Evolutionary conservation across 129 eudicot species (phyloP).

Genomic region (Flaveria bidentis): DNA sequence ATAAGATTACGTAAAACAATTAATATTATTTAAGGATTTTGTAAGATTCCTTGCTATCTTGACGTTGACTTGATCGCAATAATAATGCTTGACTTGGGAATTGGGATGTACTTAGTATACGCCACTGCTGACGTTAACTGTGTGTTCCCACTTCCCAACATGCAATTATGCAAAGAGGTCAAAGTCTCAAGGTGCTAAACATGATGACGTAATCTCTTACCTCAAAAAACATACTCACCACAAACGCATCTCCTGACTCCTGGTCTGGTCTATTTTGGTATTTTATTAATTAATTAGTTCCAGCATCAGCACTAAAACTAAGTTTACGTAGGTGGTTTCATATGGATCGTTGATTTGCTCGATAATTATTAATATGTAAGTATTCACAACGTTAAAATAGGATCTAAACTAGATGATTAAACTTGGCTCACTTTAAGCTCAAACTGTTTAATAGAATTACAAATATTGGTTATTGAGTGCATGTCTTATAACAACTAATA

Average conservation of each 20-base stretch:
- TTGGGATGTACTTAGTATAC: not conserved
- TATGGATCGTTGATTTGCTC: not conserved
- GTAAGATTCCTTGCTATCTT: constrained; percentile 1
- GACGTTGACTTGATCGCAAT: not conserved
- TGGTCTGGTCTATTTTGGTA: not conserved
- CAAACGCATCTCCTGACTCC: not conserved
- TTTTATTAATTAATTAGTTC: not conserved
- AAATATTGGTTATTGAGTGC: no score
- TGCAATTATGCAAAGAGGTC: not conserved
- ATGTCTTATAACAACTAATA: no score
- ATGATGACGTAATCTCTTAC: constrained; percentile 13
- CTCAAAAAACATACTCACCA: not conserved
- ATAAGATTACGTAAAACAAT: no score
- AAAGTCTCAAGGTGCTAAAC: not conserved
- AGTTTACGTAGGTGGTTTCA: not conserved
- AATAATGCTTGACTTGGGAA: not conserved
- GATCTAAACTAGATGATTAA: no score
- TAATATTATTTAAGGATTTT: no score
- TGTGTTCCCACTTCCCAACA: not conserved
- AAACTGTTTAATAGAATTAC: no score
- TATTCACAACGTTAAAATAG: no score
- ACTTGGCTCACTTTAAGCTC: no score
- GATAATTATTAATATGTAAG: no score
- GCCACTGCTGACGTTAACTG: constrained; percentile 8
- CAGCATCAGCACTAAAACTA: not conserved